Evolutionary conservation across 2,329 filamentous ascomycete species (phyloP), one percentile per base, ranked within the genome.

Genomic region (Allantophomopsis lycopodina): DNA sequence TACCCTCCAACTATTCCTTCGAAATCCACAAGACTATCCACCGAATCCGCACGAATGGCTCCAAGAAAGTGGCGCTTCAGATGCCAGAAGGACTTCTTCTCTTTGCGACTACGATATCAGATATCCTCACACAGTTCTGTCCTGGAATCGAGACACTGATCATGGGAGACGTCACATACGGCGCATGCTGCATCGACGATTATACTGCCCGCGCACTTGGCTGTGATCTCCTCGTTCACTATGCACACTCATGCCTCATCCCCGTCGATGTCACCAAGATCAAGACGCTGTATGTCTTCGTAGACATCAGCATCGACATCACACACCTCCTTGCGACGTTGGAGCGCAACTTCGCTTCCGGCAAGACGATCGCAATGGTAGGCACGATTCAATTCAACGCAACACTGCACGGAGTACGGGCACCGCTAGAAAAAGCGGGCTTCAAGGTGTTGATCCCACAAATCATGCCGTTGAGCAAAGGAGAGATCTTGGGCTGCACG

Each of bases 321-420:
- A 66, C 76, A 11, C 91, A 98, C 59, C 71, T 98, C 13, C 63
- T 95, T 38, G 82, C 83, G 7, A 91, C 88, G 0, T 69, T 98
- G 36, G 82, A 87, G 55, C 79, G 86, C 45, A 98, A 95, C 56
- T 94, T 96, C 57, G 69, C 78, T 2, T 63, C 79, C 0, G 83
- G 84, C 2, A 94, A 91, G 62, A 89, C 81, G 1, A 79, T 98
- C 42, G 91, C 91, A 5, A 73, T 95, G 49, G 89, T 98, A 13
- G 89, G 91, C 36, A 98, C 91, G 0, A 98, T 98, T 50, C 91
- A 98, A 59, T 98, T 98, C 70, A 98, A 98, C 61, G 85, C 88
- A 30, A 95, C 91, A 0, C 80, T 98, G 23, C 91, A 98, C 60
- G 85, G 84, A 13, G 76, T 94, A 12, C 77, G 79, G 46, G 71